These are phyloP conservation scores for Coemansia sp. DNA, from an alignment of 192 early-diverging fungal species.

Conservation along the genomic window DNA sequence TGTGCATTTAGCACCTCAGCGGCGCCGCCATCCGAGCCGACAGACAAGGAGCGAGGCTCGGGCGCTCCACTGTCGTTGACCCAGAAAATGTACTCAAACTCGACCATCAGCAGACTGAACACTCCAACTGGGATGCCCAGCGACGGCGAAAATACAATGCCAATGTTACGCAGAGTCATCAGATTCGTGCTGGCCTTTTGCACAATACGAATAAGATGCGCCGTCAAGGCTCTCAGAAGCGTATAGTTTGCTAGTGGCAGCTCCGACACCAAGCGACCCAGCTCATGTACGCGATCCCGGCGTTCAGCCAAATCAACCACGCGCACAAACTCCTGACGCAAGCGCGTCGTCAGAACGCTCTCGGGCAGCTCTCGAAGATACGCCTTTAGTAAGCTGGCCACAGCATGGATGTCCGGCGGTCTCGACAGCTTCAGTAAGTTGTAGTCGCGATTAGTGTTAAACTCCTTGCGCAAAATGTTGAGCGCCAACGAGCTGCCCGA, in stretches of 20 bases:
- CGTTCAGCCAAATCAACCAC: conserved; percentile 83
- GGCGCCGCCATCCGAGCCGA: conserved; percentile 3
- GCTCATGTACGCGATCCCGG: conserved; percentile 76
- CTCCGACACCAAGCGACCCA: conserved; percentile 72
- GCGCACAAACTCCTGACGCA: conserved; percentile 80
- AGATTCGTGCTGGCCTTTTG: conserved; percentile 80
- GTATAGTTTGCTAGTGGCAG: conserved; percentile 92
- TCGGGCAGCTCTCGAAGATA: conserved; percentile 88
- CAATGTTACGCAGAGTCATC: conserved; percentile 95
- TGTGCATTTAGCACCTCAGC: neutral
- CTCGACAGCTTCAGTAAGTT: conserved; percentile 51
- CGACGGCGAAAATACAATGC: conserved; percentile 95
- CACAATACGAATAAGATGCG: conserved; percentile 89
- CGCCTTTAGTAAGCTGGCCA: conserved; percentile 89
- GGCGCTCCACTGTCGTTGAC: conserved; percentile 65
- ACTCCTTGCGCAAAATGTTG: conserved; percentile 73
- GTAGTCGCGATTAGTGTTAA: conserved; percentile 63
- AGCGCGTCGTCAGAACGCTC: conserved; percentile 85
- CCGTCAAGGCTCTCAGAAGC: conserved; percentile 80
- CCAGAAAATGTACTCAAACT: conserved; percentile 85
- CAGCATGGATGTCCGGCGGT: conserved; percentile 90
- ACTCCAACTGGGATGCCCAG: conserved; percentile 90
- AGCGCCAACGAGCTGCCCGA: conserved; percentile 77
- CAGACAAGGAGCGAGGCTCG: conserved; percentile 39
- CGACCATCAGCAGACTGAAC: conserved; percentile 90